phyloP scores from a whole-genome alignment of 768 basidiomycete species.

The Auriscalpium vulgare region DNA sequence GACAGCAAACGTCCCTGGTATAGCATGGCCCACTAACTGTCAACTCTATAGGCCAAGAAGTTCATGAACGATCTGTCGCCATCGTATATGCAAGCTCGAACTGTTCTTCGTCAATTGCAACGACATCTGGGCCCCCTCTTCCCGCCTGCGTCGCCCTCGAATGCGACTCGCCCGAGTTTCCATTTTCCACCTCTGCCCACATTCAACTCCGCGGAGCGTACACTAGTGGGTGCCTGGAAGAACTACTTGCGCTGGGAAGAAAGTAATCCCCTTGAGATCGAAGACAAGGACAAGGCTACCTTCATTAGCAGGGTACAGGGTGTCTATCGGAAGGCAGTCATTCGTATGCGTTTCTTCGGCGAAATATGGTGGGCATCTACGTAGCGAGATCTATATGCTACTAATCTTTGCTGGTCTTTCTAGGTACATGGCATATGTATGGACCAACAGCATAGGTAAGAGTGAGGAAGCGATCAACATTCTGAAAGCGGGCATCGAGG shows the following conservation, averaged over 20 bases:
- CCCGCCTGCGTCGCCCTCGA: conserved; percentile 37
- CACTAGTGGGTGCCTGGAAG: conserved; percentile 82
- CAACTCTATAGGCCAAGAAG: conserved; percentile 71
- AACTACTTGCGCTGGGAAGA: conserved; percentile 94
- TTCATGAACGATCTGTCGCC: conserved; percentile 91
- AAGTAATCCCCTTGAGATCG: conserved; percentile 86
- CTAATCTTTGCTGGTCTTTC: background rate
- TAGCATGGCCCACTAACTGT: background rate
- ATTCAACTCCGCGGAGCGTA: conserved; percentile 65
- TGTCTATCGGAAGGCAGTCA: conserved; percentile 83
- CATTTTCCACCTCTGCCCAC: conserved; percentile 65
- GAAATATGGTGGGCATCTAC: conserved; percentile 73
- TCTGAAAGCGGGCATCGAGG: conserved; percentile 78
- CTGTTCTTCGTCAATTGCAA: conserved; percentile 74
- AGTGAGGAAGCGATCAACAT: conserved; percentile 76
- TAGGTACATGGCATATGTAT: conserved; percentile 89
- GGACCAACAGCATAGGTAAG: conserved; percentile 68
- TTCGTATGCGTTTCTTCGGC: conserved; percentile 88
- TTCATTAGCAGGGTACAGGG: conserved; percentile 67
- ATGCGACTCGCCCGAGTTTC: conserved; percentile 33
- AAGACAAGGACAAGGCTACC: conserved; percentile 66
- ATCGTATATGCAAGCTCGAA: conserved; percentile 91
- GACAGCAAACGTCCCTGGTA: background rate
- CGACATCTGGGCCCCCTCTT: conserved; percentile 60
- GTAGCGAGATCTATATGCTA: background rate